Evolutionary conservation across 2,329 filamentous ascomycete genomes (phyloP).

Genomic region (Raffaelea albimanens): DNA sequence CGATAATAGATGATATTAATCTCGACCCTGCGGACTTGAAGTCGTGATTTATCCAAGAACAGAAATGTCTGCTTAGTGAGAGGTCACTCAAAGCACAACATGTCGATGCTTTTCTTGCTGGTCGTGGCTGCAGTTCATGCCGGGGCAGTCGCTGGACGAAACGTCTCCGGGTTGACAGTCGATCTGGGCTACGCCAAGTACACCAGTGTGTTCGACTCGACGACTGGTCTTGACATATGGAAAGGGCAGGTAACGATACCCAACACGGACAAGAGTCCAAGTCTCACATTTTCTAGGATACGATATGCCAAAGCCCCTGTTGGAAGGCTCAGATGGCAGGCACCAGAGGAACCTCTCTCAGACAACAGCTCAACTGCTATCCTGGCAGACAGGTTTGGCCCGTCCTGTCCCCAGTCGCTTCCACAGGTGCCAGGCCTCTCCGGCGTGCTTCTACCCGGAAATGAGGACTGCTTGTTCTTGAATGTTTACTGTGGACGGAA

Average conservation of each 20-base stretch:
- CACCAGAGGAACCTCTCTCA: too few relatives aligned
- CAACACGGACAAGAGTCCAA: too few relatives aligned
- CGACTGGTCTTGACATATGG: background rate
- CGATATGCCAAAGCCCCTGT: constrained; percentile 3
- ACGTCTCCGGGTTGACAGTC: constrained; percentile 1
- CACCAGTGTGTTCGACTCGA: constrained; percentile 10
- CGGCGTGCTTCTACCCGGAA: constrained; percentile 4
- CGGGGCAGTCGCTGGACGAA: background rate
- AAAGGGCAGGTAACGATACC: background rate
- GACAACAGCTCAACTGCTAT: constrained; percentile 3
- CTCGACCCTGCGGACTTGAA: too few relatives aligned
- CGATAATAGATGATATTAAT: too few relatives aligned
- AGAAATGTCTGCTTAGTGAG: too few relatives aligned
- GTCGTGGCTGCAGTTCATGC: too few relatives aligned
- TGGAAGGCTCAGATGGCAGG: constrained; percentile 3
- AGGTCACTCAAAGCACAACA: too few relatives aligned
- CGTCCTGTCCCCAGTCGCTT: constrained; percentile 10
- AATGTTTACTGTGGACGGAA: constrained; percentile 34
- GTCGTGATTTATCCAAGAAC: too few relatives aligned
- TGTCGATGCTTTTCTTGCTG: too few relatives aligned
- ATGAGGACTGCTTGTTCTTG: constrained; percentile 32
- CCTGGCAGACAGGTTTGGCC: constrained; percentile 11
- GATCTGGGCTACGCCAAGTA: constrained; percentile 14
- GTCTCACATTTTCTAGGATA: background rate
- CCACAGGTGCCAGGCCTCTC: background rate